Percentiles rank a stretch among this genome's conserved stretches.
phyloP scores from a whole-genome alignment of 495 filamentous ascomycete species.

The Zalerion maritima region DNA sequence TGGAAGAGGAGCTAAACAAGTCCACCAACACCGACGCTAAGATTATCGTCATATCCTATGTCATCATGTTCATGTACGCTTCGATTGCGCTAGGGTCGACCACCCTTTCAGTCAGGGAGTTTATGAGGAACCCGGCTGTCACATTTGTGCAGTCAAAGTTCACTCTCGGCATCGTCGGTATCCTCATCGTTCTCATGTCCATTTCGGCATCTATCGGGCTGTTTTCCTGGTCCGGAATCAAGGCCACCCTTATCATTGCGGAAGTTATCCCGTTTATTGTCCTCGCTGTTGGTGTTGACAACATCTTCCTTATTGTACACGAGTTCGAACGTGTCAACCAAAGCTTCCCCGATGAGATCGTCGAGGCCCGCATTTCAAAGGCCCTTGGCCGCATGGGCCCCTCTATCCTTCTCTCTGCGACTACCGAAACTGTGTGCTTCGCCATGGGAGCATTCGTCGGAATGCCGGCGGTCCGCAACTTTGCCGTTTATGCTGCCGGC shows the following conservation, averaged over 20 bases:
- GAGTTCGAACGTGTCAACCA: conserved; percentile 92
- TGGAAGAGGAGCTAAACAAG: conserved; percentile 91
- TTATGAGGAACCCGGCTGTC: conserved; percentile 66
- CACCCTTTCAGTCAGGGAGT: conserved; percentile 55
- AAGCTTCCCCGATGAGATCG: conserved; percentile 68
- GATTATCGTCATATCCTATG: conserved; percentile 92
- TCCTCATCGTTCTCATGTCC: conserved; percentile 91
- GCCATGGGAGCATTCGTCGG: conserved; percentile 83
- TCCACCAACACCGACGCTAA: conserved; percentile 95
- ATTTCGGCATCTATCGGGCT: conserved; percentile 88
- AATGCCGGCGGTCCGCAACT: conserved; percentile 95
- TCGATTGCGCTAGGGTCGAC: conserved; percentile 83
- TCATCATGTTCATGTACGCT: conserved; percentile 97
- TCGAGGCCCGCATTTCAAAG: conserved; percentile 71
- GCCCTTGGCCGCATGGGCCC: conserved; percentile 90
- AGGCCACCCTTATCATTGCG: conserved; percentile 92
- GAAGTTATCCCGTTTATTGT: conserved; percentile 98
- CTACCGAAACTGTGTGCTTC: conserved; percentile 87
- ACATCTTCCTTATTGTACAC: conserved; percentile 96
- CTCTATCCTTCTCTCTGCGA: conserved; percentile 87
- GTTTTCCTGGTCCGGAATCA: conserved; percentile 78
- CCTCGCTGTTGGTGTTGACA: conserved; percentile 90
- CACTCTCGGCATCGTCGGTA: conserved; percentile 78
- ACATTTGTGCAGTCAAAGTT: conserved; percentile 91
- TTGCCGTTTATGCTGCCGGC: conserved; percentile 89